phyloP scores from a whole-genome alignment of 2,329 filamentous ascomycete species.

The Cryphonectria nitschkei region DNA sequence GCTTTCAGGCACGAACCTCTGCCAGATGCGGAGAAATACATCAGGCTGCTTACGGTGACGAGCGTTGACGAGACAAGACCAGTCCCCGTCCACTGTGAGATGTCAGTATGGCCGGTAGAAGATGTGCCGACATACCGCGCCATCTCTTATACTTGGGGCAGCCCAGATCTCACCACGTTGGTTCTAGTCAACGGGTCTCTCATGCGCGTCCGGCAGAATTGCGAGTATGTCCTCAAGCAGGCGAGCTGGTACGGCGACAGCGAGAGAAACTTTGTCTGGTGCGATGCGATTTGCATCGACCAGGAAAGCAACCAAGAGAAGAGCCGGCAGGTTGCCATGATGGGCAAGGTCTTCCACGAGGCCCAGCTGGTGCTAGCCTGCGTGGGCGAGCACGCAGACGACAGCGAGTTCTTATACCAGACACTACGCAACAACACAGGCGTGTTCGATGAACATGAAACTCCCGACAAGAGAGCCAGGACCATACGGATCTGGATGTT shows the following conservation, averaged over 20 bases:
- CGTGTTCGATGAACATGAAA: too few species aligned
- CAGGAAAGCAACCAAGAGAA: constrained; percentile 15
- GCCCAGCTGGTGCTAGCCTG: constrained; percentile 18
- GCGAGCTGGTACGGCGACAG: not conserved
- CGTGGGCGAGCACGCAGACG: constrained; percentile 15
- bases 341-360: constrained; percentile 16
- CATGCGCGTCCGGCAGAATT: constrained; percentile 9
- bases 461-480: not conserved
- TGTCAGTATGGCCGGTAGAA: not conserved
- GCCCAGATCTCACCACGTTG: not conserved
- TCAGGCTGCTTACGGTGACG: not conserved
- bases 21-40: not conserved
- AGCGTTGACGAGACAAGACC: not conserved
- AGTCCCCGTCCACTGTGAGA: not conserved
- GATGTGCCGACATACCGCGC: not conserved
- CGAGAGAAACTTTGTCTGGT: not conserved
- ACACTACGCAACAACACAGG: not conserved
- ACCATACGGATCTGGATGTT: not conserved
- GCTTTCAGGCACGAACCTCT: not conserved
- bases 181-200: constrained; percentile 3
- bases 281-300: constrained; percentile 25
- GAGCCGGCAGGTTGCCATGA: constrained; percentile 5
- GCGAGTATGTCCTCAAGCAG: constrained; percentile 20
- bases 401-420: constrained; percentile 14
- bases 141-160: constrained; percentile 21